Evolutionary conservation across 345 rosid species (phyloP), one percentile per base, ranked within the genome.

Genomic region (Sisymbrium irio): DNA sequence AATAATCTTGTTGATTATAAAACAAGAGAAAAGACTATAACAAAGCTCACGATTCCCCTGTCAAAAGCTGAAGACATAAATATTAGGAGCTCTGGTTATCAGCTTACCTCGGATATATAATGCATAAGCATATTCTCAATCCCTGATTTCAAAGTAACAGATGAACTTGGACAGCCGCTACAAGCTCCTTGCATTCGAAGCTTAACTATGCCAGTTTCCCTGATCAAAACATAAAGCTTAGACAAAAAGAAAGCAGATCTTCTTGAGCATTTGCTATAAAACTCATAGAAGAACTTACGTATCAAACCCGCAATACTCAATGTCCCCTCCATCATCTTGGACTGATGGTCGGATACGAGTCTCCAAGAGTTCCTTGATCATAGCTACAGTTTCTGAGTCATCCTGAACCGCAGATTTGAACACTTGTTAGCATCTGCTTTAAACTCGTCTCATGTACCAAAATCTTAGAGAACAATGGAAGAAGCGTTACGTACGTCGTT

Each of bases 121-220:
- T 95, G 99, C 99, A 95, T 95, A 68, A 95, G 80, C 99, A 95
- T 95, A 82, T 92, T 95, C 64, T 95, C 98, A 39, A 95, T 95
- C 65, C 98, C 98, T 62, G 98, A 95, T 85, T 95, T 95, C 83
- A 95, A 74, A 57, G 99, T 95, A 73, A 95, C 98, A 17, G 99
- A 85, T 58, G 98, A 95, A 79, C 97, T 95, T 17, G 98, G 99
- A 80, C 99, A 95, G 69, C 99, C 99, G 46, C 98, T 95, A 80
- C 99, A 95, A 33, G 98, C 97, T 78, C 98, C 97, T 84, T 95
- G 98, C 99, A 95, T 92, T 73, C 80, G 75, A 85, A 95, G 84
- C 83, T 87, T 95, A 73, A 95, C 98, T 54, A 87, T 69, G 63
- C 98, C 97, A 33, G 92, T 92, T 76, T 95, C 97, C 64, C 97